Evolutionary conservation across 78 protist genomes (phyloP), one percentile per base, ranked within the genome.

Genomic region (Dictyostelium firmibasis): DNA sequence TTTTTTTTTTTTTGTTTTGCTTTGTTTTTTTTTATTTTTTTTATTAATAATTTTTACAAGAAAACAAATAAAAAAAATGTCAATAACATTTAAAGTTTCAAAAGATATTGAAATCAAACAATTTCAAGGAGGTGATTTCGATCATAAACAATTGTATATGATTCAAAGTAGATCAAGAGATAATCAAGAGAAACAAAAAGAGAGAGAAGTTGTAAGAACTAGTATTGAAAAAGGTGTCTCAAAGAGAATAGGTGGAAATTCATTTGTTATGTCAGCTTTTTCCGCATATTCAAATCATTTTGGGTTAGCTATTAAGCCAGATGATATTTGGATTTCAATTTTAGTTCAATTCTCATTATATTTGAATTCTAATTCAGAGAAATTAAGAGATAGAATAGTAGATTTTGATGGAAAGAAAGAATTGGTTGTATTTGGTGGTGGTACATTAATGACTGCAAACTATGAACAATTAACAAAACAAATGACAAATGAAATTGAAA

Each of bases 401-500:
- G 72, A 41, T 33, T 89, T 89, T 36, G 60, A 85, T 18, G 96
- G 95, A 35, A 92, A 92, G 41, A 75, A 18, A 60, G 29, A 84
- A 31, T 87, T 92, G 10, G 33, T 6, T 2, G 96, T 92, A 14
- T 0, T 13, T 36, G 35, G 94, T 29, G 20, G n/a, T 67, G 96
- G 86, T 25, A 85, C 36, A n/a, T 53, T 92, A 18, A 27, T 72
- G 43, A 81, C 23, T 14, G 93, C 75, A 14, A 81, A 81, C 7
- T 92, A 53, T 35, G 91, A 81, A 29, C 70, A 60, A 25, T 4
- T 92, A 16, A 77, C 93, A 2, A 3, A 41, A 11, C 16, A 10
- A n/a, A 93, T 92, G 96, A 38, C 75, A 20, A 95, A 44, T 25
- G 25, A 92, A 91, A 92, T 92, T 60, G 85, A 91, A 33, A 25